Percentiles rank a stretch among this genome's conserved stretches.
These are phyloP conservation scores for Crucihimalaya himalaica DNA, from an alignment of 345 rosid species.

Conservation along the genomic window DNA sequence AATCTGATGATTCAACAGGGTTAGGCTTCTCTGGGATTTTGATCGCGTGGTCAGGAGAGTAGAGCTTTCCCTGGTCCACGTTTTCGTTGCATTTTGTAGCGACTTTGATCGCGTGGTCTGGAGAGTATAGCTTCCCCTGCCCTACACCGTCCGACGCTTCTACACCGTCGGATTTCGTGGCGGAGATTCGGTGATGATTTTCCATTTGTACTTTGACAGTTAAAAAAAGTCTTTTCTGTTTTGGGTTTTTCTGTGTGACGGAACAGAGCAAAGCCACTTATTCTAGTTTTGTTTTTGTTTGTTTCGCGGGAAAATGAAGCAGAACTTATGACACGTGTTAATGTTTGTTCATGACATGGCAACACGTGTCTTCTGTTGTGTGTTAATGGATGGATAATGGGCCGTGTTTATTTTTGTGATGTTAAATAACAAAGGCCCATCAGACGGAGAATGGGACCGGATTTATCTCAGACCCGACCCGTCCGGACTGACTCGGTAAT, in stretches of 20 bases:
- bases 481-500: neutral
- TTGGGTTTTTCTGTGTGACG: conserved; percentile 19
- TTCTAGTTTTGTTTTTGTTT: conserved; percentile 21
- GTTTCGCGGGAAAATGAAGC: conserved; percentile 37
- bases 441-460: neutral
- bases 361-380: conserved; percentile 1
- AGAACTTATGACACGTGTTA: conserved; percentile 6
- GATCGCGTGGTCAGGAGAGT: conserved; percentile 42
- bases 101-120: conserved; percentile 33
- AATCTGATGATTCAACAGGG: neutral
- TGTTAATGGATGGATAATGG: neutral
- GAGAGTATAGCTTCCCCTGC: conserved; percentile 37
- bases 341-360: conserved; percentile 13
- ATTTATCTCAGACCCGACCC: neutral
- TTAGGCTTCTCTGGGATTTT: conserved; percentile 10
- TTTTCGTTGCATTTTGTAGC: conserved; percentile 14
- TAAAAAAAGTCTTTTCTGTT: neutral
- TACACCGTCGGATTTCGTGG: conserved; percentile 32
- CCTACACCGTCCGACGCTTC: conserved; percentile 18
- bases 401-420: neutral
- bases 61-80: conserved; percentile 30
- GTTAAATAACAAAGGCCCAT: neutral
- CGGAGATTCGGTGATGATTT: conserved; percentile 1
- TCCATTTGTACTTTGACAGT: conserved; percentile 8
- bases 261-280: conserved; percentile 39